Evolutionary conservation across 73 alveolate genomes (phyloP).

Genomic region (Halteria grandinella): DNA sequence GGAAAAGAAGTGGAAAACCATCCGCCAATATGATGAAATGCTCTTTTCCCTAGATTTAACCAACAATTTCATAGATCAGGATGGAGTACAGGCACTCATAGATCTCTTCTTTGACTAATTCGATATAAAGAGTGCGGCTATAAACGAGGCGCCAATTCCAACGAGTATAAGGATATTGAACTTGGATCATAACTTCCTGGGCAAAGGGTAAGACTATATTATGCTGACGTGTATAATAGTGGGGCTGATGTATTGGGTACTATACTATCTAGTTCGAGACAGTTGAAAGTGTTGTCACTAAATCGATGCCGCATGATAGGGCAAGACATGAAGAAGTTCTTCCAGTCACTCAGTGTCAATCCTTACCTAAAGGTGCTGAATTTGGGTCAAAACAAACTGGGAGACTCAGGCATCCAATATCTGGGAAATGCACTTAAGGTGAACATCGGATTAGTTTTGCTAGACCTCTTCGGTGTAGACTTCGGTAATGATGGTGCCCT

Average conservation of each 20-base stretch:
- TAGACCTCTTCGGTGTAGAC: conserved; percentile 63
- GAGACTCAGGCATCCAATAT: conserved; percentile 35
- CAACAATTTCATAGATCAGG: conserved; percentile 44
- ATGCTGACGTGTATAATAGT: not conserved
- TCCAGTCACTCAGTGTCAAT: conserved; percentile 16
- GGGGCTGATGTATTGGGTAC: conserved; percentile 55
- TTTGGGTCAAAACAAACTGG: conserved; percentile 47
- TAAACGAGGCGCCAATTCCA: conserved; percentile 50
- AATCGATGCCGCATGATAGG: conserved; percentile 55
- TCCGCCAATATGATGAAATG: conserved; percentile 23
- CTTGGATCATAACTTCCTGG: conserved; percentile 37
- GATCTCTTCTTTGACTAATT: conserved; percentile 20
- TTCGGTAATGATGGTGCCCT: conserved; percentile 70
- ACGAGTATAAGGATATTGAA: conserved; percentile 39
- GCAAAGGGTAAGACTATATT: conserved; percentile 22
- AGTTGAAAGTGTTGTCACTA: conserved; percentile 26
- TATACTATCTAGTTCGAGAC: conserved; percentile 22
- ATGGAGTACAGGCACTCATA: conserved; percentile 28
- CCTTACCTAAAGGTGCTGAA: not conserved
- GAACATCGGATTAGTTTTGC: conserved; percentile 12
- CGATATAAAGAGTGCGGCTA: conserved; percentile 18
- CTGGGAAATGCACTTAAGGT: conserved; percentile 36
- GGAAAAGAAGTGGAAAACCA: conserved; percentile 39
- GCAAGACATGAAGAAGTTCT: conserved; percentile 31
- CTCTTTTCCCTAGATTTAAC: conserved; percentile 47